Evolutionary conservation across 2,329 filamentous ascomycete genomes (phyloP).

Genomic region (Aspergillus persii): DNA sequence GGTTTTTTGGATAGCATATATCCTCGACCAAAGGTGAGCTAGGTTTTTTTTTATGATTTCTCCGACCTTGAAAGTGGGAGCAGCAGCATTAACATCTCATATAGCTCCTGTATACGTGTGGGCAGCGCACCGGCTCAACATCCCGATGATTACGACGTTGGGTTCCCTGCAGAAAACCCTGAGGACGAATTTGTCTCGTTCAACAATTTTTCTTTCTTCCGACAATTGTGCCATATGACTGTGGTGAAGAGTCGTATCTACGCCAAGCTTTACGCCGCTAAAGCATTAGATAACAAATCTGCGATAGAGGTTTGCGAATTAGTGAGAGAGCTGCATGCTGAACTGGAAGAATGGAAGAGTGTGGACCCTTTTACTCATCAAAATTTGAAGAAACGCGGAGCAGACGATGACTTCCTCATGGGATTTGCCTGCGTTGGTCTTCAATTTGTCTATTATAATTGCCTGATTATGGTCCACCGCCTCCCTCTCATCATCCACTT

Average conservation of each 20-base stretch:
- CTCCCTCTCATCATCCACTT: constrained; percentile 94
- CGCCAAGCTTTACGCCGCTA: constrained; percentile 81
- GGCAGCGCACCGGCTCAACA: constrained; percentile 67
- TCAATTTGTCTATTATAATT: constrained; percentile 95
- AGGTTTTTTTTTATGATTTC: background rate
- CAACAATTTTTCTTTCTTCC: constrained; percentile 87
- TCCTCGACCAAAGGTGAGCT: constrained; percentile 65
- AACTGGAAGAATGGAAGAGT: constrained; percentile 89
- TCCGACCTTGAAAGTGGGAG: background rate
- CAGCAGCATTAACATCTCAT: background rate
- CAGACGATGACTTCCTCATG: constrained; percentile 78
- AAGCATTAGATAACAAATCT: constrained; percentile 73
- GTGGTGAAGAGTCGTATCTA: constrained; percentile 90
- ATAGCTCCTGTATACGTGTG: constrained; percentile 61
- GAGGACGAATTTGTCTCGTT: constrained; percentile 81
- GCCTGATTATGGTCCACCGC: constrained; percentile 89
- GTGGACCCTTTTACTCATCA: constrained; percentile 77
- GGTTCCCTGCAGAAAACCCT: constrained; percentile 81
- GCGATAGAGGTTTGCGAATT: constrained; percentile 85
- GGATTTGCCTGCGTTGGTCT: constrained; percentile 87
- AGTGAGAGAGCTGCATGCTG: constrained; percentile 81
- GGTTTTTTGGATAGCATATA: constrained; percentile 72
- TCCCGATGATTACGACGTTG: constrained; percentile 84
- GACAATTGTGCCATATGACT: constrained; percentile 85
- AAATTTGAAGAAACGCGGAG: constrained; percentile 83